A percentile compares a stretch with the other conserved stretches of the same genome.
Evolutionary conservation across 768 basidiomycete species (phyloP).

Genomic region (Calocera viscosa): DNA sequence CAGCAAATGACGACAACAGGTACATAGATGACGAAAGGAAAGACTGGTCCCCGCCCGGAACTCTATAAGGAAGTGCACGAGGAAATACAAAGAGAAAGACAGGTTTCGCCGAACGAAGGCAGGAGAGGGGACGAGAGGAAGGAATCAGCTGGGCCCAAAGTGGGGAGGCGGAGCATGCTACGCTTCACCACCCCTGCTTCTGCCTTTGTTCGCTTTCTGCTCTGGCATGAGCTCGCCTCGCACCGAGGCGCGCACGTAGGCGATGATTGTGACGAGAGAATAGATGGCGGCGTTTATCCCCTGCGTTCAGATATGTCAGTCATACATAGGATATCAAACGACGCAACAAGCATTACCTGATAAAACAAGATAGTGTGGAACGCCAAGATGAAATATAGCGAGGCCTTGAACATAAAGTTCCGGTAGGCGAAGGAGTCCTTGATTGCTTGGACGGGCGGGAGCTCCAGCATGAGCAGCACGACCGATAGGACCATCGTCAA

Average conservation of each 20-base stretch:
- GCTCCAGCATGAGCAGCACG: slow-evolving; percentile 53
- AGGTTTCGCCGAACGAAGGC: background rate
- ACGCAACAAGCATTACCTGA: slow-evolving; percentile 41
- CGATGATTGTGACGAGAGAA: slow-evolving; percentile 56
- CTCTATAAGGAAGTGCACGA: background rate
- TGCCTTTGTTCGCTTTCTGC: slow-evolving; percentile 50
- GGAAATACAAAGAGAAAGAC: background rate
- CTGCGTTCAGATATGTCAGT: slow-evolving; percentile 30
- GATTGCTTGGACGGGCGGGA: slow-evolving; percentile 42
- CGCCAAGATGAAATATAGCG: slow-evolving; percentile 53
- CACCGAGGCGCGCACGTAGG: slow-evolving; percentile 53
- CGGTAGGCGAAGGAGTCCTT: slow-evolving; percentile 10
- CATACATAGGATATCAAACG: background rate
- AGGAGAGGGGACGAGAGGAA: background rate
- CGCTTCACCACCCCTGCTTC: slow-evolving; percentile 28
- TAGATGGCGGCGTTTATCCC: slow-evolving; percentile 75
- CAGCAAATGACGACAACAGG: background rate
- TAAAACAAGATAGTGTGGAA: slow-evolving; percentile 58
- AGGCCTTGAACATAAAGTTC: slow-evolving; percentile 35
- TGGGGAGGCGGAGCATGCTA: no score
- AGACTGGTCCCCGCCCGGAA: background rate
- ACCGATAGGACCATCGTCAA: slow-evolving; percentile 49
- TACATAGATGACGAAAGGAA: background rate
- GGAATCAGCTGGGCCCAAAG: background rate
- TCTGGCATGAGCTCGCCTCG: slow-evolving; percentile 59